Conservation (phyloP, 2,329 filamentous ascomycete species). For the Botrytis elliptica region DNA sequence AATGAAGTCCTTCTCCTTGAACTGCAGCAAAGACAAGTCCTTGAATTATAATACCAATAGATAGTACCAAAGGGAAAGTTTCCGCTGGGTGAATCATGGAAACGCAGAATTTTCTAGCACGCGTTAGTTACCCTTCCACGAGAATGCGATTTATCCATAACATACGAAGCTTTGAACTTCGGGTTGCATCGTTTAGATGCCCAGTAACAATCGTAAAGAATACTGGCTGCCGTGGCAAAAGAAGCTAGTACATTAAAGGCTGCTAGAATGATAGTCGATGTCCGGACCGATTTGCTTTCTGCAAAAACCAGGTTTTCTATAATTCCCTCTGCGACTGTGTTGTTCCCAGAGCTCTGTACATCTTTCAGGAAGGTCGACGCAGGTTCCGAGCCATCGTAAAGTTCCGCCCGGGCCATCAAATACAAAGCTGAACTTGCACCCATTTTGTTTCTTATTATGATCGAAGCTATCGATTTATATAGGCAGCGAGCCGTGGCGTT, state of each 20-base stretch:
- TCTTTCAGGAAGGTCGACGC: constrained; percentile 19
- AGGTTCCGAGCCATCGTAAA: constrained; percentile 18
- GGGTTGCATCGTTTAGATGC: constrained; percentile 38
- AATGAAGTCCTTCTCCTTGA: constrained; percentile 55
- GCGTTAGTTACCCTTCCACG: constrained; percentile 28
- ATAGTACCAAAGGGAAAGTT: constrained; percentile 54
- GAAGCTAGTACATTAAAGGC: constrained; percentile 60
- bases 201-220: constrained; percentile 51
- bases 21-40: constrained; percentile 56
- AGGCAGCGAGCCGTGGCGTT: constrained; percentile 38
- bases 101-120: constrained; percentile 38
- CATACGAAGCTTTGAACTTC: constrained; percentile 45
- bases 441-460: constrained; percentile 25
- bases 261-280: constrained; percentile 60
- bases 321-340: constrained; percentile 25
- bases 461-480: constrained; percentile 25
- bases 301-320: constrained; percentile 39
- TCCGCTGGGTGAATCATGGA: constrained; percentile 40
- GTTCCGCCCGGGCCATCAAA: constrained; percentile 29
- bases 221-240: constrained; percentile 54
- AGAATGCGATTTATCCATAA: constrained; percentile 39
- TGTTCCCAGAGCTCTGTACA: constrained; percentile 21
- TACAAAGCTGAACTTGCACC: constrained; percentile 31
- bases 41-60: constrained; percentile 57
- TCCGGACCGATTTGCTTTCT: constrained; percentile 54